Percentiles rank a stretch among this genome's conserved stretches.
These are phyloP conservation scores for Leucosporidium scottii DNA, from an alignment of 768 basidiomycete genomes.

Conservation along the genomic window DNA sequence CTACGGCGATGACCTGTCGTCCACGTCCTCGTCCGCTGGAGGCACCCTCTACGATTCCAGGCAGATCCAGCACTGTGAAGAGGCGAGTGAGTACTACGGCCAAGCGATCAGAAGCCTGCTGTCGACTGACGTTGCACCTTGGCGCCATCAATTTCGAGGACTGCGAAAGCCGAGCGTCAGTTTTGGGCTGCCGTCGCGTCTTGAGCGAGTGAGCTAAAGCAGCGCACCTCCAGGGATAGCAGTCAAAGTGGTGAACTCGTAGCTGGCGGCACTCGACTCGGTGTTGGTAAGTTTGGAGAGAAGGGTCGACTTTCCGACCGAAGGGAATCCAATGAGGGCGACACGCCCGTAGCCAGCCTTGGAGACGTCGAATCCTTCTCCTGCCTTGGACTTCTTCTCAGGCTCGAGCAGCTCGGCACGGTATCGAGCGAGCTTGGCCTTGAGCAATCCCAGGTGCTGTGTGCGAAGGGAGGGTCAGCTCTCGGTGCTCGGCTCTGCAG, in stretches of 20 bases:
- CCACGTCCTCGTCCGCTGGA: conserved; percentile 72
- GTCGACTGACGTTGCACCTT: conserved; percentile 59
- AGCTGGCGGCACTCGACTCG: conserved; percentile 76
- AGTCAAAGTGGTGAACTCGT: conserved; percentile 64
- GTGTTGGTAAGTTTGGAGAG: conserved; percentile 89
- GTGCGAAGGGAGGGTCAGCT: conserved; percentile 5
- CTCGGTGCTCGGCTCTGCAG: neutral
- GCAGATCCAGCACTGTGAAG: conserved; percentile 35
- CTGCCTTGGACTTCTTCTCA: conserved; percentile 52
- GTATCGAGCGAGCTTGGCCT: conserved; percentile 74
- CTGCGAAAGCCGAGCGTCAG: neutral
- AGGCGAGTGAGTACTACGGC: neutral
- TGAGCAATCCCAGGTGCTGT: conserved; percentile 51
- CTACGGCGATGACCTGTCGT: conserved; percentile 83
- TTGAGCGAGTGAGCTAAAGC: neutral
- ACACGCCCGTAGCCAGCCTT: conserved; percentile 39
- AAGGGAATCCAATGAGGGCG: conserved; percentile 90
- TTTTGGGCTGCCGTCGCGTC: too few relatives aligned
- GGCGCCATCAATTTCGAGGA: conserved; percentile 89
- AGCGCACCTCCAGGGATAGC: conserved; percentile 79
- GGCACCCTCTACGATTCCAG: conserved; percentile 43
- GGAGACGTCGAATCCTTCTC: conserved; percentile 36
- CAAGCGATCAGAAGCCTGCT: neutral
- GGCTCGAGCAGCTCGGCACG: conserved; percentile 93
- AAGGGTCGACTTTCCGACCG: conserved; percentile 90